Base-by-base conservation (phyloP, 345 rosid genomes). In the Lepidium didymum region DNA sequence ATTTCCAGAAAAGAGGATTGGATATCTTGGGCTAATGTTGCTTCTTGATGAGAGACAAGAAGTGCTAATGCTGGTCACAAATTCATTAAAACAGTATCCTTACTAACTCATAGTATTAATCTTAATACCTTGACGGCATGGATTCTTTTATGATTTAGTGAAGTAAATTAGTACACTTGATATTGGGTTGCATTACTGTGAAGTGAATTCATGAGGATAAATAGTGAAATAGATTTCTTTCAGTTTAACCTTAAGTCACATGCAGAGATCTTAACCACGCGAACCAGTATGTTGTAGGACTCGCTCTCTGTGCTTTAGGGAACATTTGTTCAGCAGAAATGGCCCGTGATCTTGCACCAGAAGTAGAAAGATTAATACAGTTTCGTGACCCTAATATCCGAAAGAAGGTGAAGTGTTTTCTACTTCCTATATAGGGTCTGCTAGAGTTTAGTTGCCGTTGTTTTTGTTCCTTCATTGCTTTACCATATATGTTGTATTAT, bases 301-400 rank as follows among this genome's bases (percentile, higher is more conserved):
- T 95, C 50, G 98, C 99, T 21, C 96, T 95, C 74, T 95, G 99
- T 89, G 99, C 99, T 80, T 81, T 95, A 79, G 99, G 99, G 67
- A 95, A 95, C 64, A 95, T 91, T 62, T 91, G 96, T 64, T 95
- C 98, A 8, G 98, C 98, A 21, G 98, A 95, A 78, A 95, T 95
- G 98, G 98, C 99, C n/a, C 94, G 96, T 74, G 99, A 91, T 86
- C 96, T 95, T 76, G 99, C 98, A 4, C 94, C 98, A 29, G 97
- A 95, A 83, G 99, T 95, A 41, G 99, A 95, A 79, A 84, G 92
- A 84, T 78, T 95, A 75, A 81, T 95, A 74, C 96, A 85, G 78
- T 91, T 91, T 84, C 92, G 99, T 79, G 99, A 95, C 80, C 99
- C 99, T 62, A 95, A 95, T 76, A 82, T 91, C 66, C 86, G 99